Base-by-base conservation (phyloP, 257 asterid species). In the Phtheirospermum japonicum region DNA sequence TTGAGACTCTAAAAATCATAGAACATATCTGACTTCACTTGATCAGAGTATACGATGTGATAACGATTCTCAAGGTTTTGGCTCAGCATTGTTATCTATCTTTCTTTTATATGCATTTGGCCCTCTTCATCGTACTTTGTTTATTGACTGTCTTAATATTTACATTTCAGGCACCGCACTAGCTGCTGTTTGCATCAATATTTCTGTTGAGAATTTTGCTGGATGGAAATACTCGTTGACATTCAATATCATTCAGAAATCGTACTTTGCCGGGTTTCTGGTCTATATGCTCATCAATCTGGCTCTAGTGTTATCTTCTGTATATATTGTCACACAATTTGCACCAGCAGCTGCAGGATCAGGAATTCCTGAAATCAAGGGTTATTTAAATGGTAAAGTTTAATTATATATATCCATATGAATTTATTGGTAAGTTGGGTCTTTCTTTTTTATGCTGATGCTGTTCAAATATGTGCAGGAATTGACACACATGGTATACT, bases 331-430 rank as follows among this genome's bases (percentile, higher is more conserved):
- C 59, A 93, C 99, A 16, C 75, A 76, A 11, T 93, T 87, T 70
- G 93, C 99, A 63, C 99, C 99, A 77, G 99, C 88, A 66, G 99
- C 99, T 19, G 90, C 99, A 6, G 99, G 99, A 65, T 93, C 97
- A 26, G 99, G 99, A 71, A 93, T 93, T 67, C 99, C 99, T 63
- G 99, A 93, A 83, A 89, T 93, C 65, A 93, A 93, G 93, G 99
- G 97, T 61, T 93, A 93, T 77, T 75, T 93, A 65, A 93, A 93
- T 72, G 99, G 99, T 87, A 73, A 46, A 36, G 49, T 43, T 26
- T 32, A 26, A 57, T 16, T 48, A 59, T 58, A 40, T 40, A 8
- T 28, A 42, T 26, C 42, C 31, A 55, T 37, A 4, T 13, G 26
- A 34, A 43, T 76, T 63, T 57, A 32, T 65, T 20, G 50, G n/a